Evolutionary conservation across 1,284 basidiomycete genomes (phyloP), one percentile per base, ranked within the genome.

Genomic region (Ceratobasidium sp.): DNA sequence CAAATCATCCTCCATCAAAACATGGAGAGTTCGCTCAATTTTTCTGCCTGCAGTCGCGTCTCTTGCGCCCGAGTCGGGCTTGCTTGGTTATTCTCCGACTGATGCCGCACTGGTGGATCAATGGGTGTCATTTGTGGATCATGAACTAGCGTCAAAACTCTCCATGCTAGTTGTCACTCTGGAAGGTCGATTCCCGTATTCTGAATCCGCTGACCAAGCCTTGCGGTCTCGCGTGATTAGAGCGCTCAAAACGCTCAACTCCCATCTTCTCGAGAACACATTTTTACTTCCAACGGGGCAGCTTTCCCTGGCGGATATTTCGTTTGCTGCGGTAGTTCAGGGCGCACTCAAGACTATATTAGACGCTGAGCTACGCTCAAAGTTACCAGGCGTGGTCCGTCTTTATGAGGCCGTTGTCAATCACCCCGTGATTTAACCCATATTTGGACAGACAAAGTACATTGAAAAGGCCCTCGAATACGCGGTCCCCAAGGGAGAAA

Each of bases 301-400:
- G 78, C 90, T 98, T 85, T 94, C 96, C 74, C 86, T 97, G 65
- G 97, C 96, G 76, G 97, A 99, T 80, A 82, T 99, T 81, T 82
- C 84, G 77, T 76, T 94, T 76, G 93, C 91, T 53, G 81, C 85
- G 48, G 76, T 85, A 78, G 79, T 94, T 76, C 83, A 83, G 76
- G 83, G 83, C 76, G 83, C 84, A 6, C 83, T 86, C 75, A 60
- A 74, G 8, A 69, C 84, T 76, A 85, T 87, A 75, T 77, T 94
- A 76, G 94, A 93, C 77, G 87, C 89, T 10, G 77, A 85, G 57
- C 77, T 84, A 60, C 90, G 94, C 74, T 83, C 85, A 55, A 87
- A 90, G 79, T 81, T 88, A 82, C 88, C 93, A 78, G 92, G 96
- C 84, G 81, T 91, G 72, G 83, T 93, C 78, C 94, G 97, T 76